Percentiles rank a stretch among this genome's conserved stretches.
phyloP scores from a whole-genome alignment of 164 flowering plant genomes.

The Houttuynia cordata region DNA sequence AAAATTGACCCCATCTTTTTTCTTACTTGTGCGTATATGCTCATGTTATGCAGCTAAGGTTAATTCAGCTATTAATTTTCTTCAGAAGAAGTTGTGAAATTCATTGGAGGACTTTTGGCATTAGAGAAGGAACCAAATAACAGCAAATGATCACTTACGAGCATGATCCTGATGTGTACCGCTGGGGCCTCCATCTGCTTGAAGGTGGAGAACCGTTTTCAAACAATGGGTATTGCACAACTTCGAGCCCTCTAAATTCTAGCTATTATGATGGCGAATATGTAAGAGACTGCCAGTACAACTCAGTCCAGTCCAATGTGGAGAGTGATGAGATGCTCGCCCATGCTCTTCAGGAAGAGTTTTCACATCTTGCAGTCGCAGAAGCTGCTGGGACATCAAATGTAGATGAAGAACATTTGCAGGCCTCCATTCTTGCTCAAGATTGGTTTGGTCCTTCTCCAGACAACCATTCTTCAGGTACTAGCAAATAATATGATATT shows the following conservation, averaged over 20 bases:
- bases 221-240: conserved; percentile 33
- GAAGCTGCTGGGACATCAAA: conserved; percentile 37
- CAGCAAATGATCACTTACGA: conserved; percentile 26
- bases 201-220: conserved; percentile 33
- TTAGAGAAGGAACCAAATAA: too few species aligned
- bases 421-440: conserved; percentile 33
- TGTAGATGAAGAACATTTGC: conserved; percentile 30
- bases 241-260: conserved; percentile 21
- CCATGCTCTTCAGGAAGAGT: conserved; percentile 62
- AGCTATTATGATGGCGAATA: conserved; percentile 27
- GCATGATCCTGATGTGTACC: conserved; percentile 71
- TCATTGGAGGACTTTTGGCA: too few species aligned
- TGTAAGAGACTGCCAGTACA: conserved; percentile 23
- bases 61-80: too few species aligned
- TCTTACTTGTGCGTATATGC: too few species aligned
- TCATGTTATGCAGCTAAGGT: too few species aligned
- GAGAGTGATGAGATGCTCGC: conserved; percentile 58
- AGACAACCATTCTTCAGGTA: conserved; percentile 30
- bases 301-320: conserved; percentile 19
- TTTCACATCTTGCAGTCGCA: conserved; percentile 51
- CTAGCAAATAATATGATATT: not conserved
- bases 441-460: conserved; percentile 41
- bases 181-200: conserved; percentile 72
- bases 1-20: too few species aligned
- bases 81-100: too few species aligned